Base-by-base conservation (phyloP, 148 eudicot genomes). In the Silene conica region DNA sequence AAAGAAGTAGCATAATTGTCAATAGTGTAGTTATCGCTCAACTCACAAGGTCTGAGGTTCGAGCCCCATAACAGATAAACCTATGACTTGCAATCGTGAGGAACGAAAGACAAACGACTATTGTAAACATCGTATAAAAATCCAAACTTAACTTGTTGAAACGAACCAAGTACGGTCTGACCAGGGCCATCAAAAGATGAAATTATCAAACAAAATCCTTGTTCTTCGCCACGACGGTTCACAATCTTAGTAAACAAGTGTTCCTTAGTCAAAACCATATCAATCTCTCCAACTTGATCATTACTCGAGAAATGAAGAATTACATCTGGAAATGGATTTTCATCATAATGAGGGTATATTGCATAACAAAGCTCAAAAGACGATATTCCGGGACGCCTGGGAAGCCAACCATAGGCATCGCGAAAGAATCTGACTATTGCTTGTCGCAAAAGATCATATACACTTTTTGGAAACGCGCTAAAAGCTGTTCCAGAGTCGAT, bases 401-500 rank as follows among this genome's bases (percentile, higher is more conserved):
- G 55, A 3, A 11, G 1, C 75, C 67, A 59, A 0, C 56, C 67
- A 41, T 72, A 38, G 7, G 22, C 5, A 9, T 14, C 23, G 2
- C 10, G 21, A 21, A 72, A 60, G 56, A 18, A 43, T 23, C 6
- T 34, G 21, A 19, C 7, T 1, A 72, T 45, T 2, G 75, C 75
- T 0, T 72, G 20, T 8, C 7, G 22, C 5, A 72, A 1, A 18
- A 67, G 67, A 16, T 60, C 3, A 22, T 72, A 59, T 41, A 67
- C 75, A 6, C 13, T 60, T 38, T 14, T 60, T 2, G 67, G 23
- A 14, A 72, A 34, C 11, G 13, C 3, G 11, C 66, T 72, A n/a
- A 20, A 59, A 11, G 75, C 56, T 14, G 63, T 18, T 20, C 74
- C 74, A 0, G 74, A 28, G 50, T 71, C 74, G 0, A 71, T 71